phyloP scores from a whole-genome alignment of 805 yeast species.

The Yarrowia osloensis region DNA sequence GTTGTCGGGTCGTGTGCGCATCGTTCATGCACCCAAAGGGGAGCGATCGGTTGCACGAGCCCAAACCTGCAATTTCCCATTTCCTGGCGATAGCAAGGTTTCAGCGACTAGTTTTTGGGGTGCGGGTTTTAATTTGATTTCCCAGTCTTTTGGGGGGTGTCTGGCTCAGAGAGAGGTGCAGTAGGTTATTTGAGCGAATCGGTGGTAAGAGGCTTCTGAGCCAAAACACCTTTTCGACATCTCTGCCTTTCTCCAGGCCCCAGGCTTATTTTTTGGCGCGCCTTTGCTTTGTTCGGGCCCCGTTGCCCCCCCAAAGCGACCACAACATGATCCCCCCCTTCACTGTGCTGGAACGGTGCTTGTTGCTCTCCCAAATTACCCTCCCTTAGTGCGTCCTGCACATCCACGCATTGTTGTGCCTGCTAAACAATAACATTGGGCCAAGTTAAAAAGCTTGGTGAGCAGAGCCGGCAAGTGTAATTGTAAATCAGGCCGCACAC shows the following conservation, averaged over 20 bases:
- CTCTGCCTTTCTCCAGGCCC: background rate
- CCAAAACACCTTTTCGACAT: background rate
- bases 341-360: too few relatives aligned
- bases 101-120: conserved; percentile 6
- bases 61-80: conserved; percentile 18
- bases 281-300: background rate
- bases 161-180: background rate
- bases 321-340: background rate
- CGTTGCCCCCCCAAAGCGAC: background rate
- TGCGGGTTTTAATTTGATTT: conserved; percentile 20
- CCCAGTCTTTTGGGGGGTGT: background rate
- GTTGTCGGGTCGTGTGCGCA: conserved; percentile 18
- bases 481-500: conserved; percentile 26
- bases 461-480: conserved; percentile 27
- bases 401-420: conserved; percentile 27
- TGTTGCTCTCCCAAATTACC: conserved; percentile 28
- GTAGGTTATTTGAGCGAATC: background rate
- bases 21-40: background rate
- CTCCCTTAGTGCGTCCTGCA: conserved; percentile 27
- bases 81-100: conserved; percentile 16
- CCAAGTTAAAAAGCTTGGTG: conserved; percentile 26
- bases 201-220: background rate
- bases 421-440: conserved; percentile 25
- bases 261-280: background rate
- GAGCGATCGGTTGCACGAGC: background rate